Evolutionary conservation across 2,329 filamentous ascomycete species (phyloP), one percentile per base, ranked within the genome.

Genomic region (Aspergillus puulaauensis): DNA sequence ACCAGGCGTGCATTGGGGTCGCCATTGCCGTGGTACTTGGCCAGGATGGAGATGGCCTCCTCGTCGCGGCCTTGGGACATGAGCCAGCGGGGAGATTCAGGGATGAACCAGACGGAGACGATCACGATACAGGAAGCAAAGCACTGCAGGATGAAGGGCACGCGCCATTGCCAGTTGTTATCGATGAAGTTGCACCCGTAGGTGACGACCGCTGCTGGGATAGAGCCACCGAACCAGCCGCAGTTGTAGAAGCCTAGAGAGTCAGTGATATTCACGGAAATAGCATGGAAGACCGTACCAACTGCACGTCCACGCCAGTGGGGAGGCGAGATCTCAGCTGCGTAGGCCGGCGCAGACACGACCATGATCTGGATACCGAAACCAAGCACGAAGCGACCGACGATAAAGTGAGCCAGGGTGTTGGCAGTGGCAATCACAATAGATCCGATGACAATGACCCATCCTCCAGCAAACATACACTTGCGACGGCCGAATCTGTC

Each of bases 111-210:
- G 31, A 88, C 81, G 9, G 79, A 68, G 1, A 64, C 61, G 54
- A 88, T 75, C 1, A 89, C 77, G 1, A 83, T 55, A 2, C 87
- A 58, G 0, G 88, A 80, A 0, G 85, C 85, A 0, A 86, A 71
- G 47, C 87, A 87, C 65, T 90, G 86, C 68, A 87, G 86, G 0
- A 86, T 85, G 49, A 89, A 82, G 0, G 86, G 86, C 58, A 89
- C 87, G 2, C 86, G 77, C 85, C 86, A 88, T 6, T 79, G 73
- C 66, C 74, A 81, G 69, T 81, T 66, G 67, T 60, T 80, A 39
- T 71, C 52, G 55, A 83, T 80, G 61, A 77, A 64, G 46, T 72
- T 77, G 66, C 71, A 75, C 27, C 79, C 80, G 57, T 76, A 83
- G n/a, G 79, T 80, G 37, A 83, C 70, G 37, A 77, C 73, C 12